Evolutionary conservation across 352 stramenopile species (phyloP), one percentile per base, ranked within the genome.

Genomic region (Globisporangium nodosum): DNA sequence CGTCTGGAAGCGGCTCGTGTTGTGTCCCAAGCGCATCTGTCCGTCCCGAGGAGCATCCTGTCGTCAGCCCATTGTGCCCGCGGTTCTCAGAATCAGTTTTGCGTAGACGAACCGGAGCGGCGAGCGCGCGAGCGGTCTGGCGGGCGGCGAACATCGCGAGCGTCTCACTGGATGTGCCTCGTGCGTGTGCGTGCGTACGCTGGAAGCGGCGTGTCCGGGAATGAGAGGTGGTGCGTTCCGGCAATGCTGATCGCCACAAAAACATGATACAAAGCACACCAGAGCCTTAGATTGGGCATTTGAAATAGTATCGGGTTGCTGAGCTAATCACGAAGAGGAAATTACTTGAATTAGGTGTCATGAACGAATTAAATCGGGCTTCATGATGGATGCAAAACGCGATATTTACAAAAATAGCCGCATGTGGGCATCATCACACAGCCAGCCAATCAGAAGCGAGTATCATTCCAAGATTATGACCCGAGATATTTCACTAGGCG

Each of bases 1-100:
- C 43, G 76, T 88, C 64, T 90, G 81, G 60, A 82, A 88, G 54
- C 74, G 74, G 53, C 70, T 87, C 57, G 40, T 31, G 8, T 31
- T 58, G 40, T 58, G 50, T 5, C 40, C 57, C 15, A 48, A 30
- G 24, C 57, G 49, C n/a, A 16, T 52, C 57, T 63, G 21, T 21
- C 33, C 24, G 31, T 37, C 18, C 21, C 24, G 13, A 12, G 24
- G 50, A 21, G 0, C 46, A 60, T 3, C 24, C 24, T 27, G 24
- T 27, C 24, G 24, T 27, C 24, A 27, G 24, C 24, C 24, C 24
- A 27, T 27, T 27, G 24, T 27, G 24, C 24, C 24, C 24, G 24
- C 24, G 24, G 24, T 27, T 27, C 24, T 27, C 24, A 27, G 24
- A 27, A 27, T 27, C 24, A 27, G 24, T 27, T 27, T 27, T 27